Conservation (phyloP, 441 rosid genomes). For the Isatis lusitanica region DNA sequence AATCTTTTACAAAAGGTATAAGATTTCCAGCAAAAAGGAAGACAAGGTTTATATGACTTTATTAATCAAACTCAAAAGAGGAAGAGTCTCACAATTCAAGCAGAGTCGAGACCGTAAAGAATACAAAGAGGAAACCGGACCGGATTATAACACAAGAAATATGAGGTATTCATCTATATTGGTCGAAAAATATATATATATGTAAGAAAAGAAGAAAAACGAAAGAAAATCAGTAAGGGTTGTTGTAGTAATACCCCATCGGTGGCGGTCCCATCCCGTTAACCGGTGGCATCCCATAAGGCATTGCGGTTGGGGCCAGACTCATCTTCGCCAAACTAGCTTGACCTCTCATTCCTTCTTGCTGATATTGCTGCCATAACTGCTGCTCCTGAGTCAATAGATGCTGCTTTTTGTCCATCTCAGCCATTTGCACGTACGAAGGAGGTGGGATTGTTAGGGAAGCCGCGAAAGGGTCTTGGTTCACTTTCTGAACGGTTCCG, state of each 20-base stretch:
- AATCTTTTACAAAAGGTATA: not conserved
- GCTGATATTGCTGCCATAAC: slow-evolving; percentile 82
- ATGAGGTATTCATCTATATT: slow-evolving; percentile 21
- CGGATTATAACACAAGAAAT: slow-evolving; percentile 23
- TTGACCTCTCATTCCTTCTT: slow-evolving; percentile 93
- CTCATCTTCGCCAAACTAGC: slow-evolving; percentile 72
- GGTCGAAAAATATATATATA: slow-evolving; percentile 19
- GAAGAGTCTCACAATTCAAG: slow-evolving; percentile 27
- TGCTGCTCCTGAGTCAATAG: slow-evolving; percentile 83
- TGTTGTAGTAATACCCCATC: slow-evolving; percentile 68
- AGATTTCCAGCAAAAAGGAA: not conserved
- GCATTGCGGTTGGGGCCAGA: slow-evolving; percentile 50
- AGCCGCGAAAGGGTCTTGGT: slow-evolving; percentile 96
- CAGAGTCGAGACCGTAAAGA: not conserved
- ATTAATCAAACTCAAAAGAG: slow-evolving; percentile 23
- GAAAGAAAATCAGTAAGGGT: slow-evolving; percentile 59
- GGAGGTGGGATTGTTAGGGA: slow-evolving; percentile 84
- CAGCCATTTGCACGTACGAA: slow-evolving; percentile 91
- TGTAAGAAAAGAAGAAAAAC: slow-evolving; percentile 5
- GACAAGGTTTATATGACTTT: not conserved
- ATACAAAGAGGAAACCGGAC: slow-evolving; percentile 17
- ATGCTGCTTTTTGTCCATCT: slow-evolving; percentile 89
- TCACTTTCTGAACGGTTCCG: slow-evolving; percentile 78
- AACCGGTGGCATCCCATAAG: slow-evolving; percentile 82
- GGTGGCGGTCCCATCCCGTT: slow-evolving; percentile 72